Evolutionary conservation across 345 rosid species (phyloP).

Genomic region (Eucalyptus victrix): DNA sequence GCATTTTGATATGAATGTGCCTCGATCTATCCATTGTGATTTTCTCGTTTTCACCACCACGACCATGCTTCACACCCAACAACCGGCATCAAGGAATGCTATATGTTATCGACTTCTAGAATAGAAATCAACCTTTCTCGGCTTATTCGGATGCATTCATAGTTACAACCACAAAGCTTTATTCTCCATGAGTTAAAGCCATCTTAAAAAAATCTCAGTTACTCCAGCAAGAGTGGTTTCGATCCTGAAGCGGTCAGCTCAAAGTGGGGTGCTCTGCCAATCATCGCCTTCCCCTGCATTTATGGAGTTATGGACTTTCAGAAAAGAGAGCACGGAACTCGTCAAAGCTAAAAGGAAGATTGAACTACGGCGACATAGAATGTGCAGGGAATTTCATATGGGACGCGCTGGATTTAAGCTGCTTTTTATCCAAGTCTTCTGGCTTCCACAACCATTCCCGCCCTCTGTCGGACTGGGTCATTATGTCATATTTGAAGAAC

Average conservation of each 20-base stretch:
- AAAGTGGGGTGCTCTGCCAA: not conserved
- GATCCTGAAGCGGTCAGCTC: not conserved
- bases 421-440: fast-evolving
- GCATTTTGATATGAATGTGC: not conserved
- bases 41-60: not conserved
- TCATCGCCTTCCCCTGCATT: not conserved
- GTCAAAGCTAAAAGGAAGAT: fast-evolving
- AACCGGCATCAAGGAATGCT: not conserved
- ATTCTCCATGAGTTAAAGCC: not conserved
- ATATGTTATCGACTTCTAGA: fast-evolving
- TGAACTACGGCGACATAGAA: not conserved
- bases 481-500: fast-evolving
- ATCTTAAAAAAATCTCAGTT: not conserved
- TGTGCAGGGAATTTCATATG: not conserved
- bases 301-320: not conserved
- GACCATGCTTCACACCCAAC: fast-evolving
- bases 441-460: fast-evolving
- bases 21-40: not conserved
- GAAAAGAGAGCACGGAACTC: not conserved
- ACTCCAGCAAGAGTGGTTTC: not conserved
- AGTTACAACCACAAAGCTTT: not conserved
- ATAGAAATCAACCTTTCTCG: too few species aligned
- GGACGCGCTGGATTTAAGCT: not conserved
- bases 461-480: fast-evolving
- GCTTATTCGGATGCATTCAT: not conserved